phyloP scores from a whole-genome alignment of 257 asterid species.

The Solanum paucissectum region DNA sequence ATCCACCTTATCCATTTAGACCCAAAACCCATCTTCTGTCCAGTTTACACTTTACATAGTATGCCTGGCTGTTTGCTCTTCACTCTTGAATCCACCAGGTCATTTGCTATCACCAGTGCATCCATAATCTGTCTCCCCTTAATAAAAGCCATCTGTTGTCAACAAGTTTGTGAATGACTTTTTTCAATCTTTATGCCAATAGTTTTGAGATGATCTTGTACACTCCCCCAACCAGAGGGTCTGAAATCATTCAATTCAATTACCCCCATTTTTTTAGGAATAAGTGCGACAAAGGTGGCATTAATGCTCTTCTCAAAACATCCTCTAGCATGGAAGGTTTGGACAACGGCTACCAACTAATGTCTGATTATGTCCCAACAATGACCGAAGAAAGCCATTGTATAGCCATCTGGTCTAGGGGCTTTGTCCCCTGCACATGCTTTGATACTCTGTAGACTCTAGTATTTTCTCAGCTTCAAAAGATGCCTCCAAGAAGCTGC shows the following conservation, averaged over 20 bases:
- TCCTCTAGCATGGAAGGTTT: neutral
- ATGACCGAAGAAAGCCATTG: neutral
- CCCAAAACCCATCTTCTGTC: neutral
- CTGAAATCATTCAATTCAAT: neutral
- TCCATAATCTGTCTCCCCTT: neutral
- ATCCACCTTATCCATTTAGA: neutral
- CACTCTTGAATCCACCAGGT: neutral
- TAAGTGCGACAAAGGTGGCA: neutral
- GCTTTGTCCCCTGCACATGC: neutral
- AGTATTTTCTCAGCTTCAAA: neutral
- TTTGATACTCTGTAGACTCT: neutral
- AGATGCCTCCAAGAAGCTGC: neutral
- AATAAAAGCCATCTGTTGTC: neutral
- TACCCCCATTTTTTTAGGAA: neutral
- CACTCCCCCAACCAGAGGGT: neutral
- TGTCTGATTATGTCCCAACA: neutral
- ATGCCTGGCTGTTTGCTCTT: neutral
- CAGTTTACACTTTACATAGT: neutral
- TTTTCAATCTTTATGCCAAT: neutral
- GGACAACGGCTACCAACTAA: neutral
- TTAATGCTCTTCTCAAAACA: neutral
- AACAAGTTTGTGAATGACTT: neutral
- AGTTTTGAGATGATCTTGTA: neutral
- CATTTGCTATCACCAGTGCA: neutral
- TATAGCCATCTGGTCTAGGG: neutral